Base-by-base conservation (phyloP, 2,329 filamentous ascomycete genomes). In the Colletotrichum siamense region DNA sequence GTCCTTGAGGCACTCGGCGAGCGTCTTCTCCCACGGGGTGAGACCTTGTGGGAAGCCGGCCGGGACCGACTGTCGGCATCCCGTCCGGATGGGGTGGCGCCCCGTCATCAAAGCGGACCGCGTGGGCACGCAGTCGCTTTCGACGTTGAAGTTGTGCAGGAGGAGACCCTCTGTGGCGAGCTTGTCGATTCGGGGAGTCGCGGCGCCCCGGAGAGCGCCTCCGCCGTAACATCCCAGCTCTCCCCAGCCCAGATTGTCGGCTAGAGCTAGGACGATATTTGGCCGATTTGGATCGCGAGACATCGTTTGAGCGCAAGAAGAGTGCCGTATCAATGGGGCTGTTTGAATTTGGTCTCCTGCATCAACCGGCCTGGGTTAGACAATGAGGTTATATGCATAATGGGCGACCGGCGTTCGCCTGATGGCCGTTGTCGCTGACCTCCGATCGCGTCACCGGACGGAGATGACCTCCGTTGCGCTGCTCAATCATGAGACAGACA, bases 161-260 rank as follows among this genome's bases (percentile, higher is more conserved):
- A 84, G 75, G 1, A 84, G 78, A 7, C 83, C 83, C 49, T 84
- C 79, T 1, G 79, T 81, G 5, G 83, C 81, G 8, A 85, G 79
- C 18, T 77, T 79, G 55, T 84, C 83, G 63, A 84, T 84, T 6
- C 83, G 78, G 12, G 82, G 83, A 0, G 83, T 85, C 3, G 81
- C 79, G 5, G 83, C 83, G 7, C 83, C 83, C 1, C 82, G 82
- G 5, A 85, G 78, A 4, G 77, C 57, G 2, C 83, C 83, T 9
- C 83, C 82, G 2, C 83, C 82, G 49, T 84, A 84, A 57, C 82
- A 84, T 2, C 82, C 83, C 6, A 85, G 78, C 63, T 85, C 83
- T 16, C 83, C 83, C 83, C 82, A 85, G 71, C 83, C 83, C 13
- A 85, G 82, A 68, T 85, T 85, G 52, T 85, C 83, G n/a, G 83